These are phyloP conservation scores for Leishmania guyanensis DNA, from an alignment of 208 protist genomes.

Conservation along the genomic window DNA sequence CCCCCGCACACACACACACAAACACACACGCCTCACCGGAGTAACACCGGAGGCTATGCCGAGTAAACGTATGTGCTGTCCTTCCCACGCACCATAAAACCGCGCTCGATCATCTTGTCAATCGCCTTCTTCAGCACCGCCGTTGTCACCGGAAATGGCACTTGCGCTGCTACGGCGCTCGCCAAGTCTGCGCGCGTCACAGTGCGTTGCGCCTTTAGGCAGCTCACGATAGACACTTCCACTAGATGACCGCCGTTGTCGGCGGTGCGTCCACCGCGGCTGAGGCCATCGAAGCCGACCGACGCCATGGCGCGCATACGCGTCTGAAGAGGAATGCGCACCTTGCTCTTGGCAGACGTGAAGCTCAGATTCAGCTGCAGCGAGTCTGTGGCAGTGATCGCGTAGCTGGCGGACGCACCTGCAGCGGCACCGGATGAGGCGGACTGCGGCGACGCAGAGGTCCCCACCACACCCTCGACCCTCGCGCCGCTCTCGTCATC, in stretches of 20 bases:
- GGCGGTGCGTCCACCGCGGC: slow-evolving; percentile 26
- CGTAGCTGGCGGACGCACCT: neutral
- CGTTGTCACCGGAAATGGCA: slow-evolving; percentile 88
- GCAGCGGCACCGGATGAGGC: neutral
- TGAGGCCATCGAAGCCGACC: slow-evolving; percentile 17
- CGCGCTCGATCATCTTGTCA: slow-evolving; percentile 94
- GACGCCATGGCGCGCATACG: slow-evolving; percentile 13
- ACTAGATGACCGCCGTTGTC: slow-evolving; percentile 84
- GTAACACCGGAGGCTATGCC: slow-evolving; percentile 46
- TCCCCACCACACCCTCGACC: neutral
- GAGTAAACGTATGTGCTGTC: slow-evolving; percentile 88
- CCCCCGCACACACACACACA: neutral
- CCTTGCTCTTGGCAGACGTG: slow-evolving; percentile 29
- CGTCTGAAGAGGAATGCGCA: slow-evolving; percentile 46
- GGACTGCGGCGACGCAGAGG: neutral
- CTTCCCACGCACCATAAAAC: slow-evolving; percentile 92
- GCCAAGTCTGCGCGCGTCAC: slow-evolving; percentile 90
- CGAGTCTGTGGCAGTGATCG: slow-evolving; percentile 30
- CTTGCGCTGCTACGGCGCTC: slow-evolving; percentile 58
- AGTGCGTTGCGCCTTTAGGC: slow-evolving; percentile 90
- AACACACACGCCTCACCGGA: neutral
- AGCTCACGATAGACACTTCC: slow-evolving; percentile 93
- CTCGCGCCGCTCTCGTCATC: slow-evolving; percentile 4
- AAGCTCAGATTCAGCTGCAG: slow-evolving; percentile 53
- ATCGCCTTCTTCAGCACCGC: slow-evolving; percentile 93